These are phyloP conservation scores for Penicillium diatomitis DNA, from an alignment of 495 filamentous ascomycete species.

Conservation along the genomic window DNA sequence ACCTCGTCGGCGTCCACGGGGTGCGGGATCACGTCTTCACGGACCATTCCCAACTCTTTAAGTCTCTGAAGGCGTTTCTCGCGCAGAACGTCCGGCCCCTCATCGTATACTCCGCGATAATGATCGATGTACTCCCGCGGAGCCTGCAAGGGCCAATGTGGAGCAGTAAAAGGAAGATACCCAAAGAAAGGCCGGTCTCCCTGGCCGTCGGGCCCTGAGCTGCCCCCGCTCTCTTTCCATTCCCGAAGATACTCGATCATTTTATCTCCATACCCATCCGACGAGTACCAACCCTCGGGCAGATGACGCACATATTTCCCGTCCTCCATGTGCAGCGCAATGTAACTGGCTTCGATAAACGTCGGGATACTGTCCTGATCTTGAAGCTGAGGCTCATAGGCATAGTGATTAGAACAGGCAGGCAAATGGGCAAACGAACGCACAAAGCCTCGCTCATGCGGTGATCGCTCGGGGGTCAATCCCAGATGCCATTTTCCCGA, in stretches of 20 bases:
- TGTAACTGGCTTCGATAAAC: conserved; percentile 42
- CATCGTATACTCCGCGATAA: conserved; percentile 48
- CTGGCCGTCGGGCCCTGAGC: conserved; percentile 16
- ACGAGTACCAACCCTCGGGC: conserved; percentile 48
- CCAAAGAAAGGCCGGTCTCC: conserved; percentile 50
- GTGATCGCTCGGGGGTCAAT: conserved; percentile 35
- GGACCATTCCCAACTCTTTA: conserved; percentile 43
- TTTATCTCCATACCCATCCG: conserved; percentile 44
- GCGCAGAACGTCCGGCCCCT: conserved; percentile 46
- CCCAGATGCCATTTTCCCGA: conserved; percentile 51
- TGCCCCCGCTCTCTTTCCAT: conserved; percentile 35
- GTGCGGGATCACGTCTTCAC: conserved; percentile 41
- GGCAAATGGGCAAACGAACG: conserved; percentile 45
- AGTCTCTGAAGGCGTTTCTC: conserved; percentile 40
- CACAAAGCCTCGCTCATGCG: conserved; percentile 35
- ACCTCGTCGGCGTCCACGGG: conserved; percentile 45
- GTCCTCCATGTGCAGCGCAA: conserved; percentile 52
- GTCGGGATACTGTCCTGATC: conserved; percentile 37
- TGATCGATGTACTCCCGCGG: conserved; percentile 42
- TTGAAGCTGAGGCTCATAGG: conserved; percentile 45
- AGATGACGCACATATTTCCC: conserved; percentile 45
- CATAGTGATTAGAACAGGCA: conserved; percentile 54
- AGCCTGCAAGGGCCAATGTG: conserved; percentile 54
- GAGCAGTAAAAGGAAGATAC: conserved; percentile 50
- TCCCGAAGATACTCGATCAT: conserved; percentile 45